phyloP scores from a whole-genome alignment of 306 rosid genomes.

The Dalbergia oliveri region DNA sequence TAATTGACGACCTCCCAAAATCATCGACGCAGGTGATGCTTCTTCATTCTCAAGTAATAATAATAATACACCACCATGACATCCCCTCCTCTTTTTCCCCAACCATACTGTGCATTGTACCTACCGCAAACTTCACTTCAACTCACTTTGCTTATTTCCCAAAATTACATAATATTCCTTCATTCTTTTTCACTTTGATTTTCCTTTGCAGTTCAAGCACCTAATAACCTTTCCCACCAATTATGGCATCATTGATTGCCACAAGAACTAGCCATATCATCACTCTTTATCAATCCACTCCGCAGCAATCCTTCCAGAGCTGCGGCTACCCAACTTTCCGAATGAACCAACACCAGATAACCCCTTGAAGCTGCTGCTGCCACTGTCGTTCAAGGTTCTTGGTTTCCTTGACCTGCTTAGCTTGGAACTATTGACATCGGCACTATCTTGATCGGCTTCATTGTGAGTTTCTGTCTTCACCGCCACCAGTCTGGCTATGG shows the following conservation, averaged over 20 bases:
- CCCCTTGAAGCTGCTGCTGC: conserved; percentile 90
- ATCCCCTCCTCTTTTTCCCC: conserved; percentile 46
- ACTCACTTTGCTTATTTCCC: conserved; percentile 64
- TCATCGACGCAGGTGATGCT: conserved; percentile 50
- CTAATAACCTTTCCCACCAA: conserved; percentile 36
- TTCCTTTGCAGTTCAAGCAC: conserved; percentile 47
- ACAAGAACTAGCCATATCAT: conserved; percentile 25
- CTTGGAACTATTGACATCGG: conserved; percentile 60
- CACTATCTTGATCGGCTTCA: conserved; percentile 59
- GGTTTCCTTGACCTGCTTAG: conserved; percentile 67
- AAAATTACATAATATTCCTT: conserved; percentile 60
- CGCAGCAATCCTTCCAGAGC: conserved; percentile 77
- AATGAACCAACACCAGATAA: conserved; percentile 57
- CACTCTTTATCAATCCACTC: conserved; percentile 77
- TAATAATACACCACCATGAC: conserved; percentile 59
- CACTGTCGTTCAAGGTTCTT: conserved; percentile 69
- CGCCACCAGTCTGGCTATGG: conserved; percentile 65
- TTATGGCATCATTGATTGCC: conserved; percentile 41
- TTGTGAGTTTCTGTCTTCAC: conserved; percentile 64
- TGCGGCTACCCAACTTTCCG: conserved; percentile 70
- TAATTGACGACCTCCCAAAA: conserved; percentile 52
- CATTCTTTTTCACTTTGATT: conserved; percentile 43
- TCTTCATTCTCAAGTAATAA: conserved; percentile 64
- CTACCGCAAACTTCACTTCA: conserved; percentile 48
- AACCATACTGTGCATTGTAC: conserved; percentile 47